Conservation (phyloP, 768 basidiomycete species). For the Collybiopsis confluens region DNA sequence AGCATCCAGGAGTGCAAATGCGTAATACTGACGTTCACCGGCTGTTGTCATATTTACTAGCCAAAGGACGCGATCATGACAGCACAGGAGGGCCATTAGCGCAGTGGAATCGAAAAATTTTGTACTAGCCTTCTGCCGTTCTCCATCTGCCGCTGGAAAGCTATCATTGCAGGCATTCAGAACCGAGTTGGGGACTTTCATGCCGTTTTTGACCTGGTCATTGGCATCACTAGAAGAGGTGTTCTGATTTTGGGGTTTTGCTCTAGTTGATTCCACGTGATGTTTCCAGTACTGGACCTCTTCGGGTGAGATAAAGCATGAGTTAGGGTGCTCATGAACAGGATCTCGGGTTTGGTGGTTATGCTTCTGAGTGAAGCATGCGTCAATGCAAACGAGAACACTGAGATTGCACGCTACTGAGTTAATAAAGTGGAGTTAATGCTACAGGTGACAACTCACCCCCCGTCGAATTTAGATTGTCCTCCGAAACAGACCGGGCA, state of each 20-base stretch:
- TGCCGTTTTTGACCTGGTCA: conserved; percentile 14
- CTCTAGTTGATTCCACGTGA: conserved; percentile 13
- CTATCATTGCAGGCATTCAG: conserved; percentile 28
- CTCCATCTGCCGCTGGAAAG: conserved; percentile 26
- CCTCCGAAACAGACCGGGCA: conserved; percentile 27
- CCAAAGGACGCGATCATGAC: conserved; percentile 29
- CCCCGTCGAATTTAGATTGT: conserved; percentile 6
- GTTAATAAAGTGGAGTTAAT: background rate
- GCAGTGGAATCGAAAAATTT: conserved; percentile 27
- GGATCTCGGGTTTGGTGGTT: no score
- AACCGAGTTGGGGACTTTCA: conserved; percentile 23
- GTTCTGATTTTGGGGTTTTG: background rate
- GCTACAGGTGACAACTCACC: conserved; percentile 9
- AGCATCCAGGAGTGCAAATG: conserved; percentile 26
- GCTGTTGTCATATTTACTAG: conserved; percentile 31
- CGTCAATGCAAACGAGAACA: conserved; percentile 27
- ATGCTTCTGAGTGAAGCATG: conserved; percentile 30
- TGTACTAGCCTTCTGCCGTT: conserved; percentile 22
- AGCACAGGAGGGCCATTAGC: conserved; percentile 33
- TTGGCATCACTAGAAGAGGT: conserved; percentile 8
- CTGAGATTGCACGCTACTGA: conserved; percentile 15
- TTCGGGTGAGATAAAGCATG: conserved; percentile 17
- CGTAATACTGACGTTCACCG: conserved; percentile 30
- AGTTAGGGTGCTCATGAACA: conserved; percentile 14
- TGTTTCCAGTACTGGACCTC: conserved; percentile 17